phyloP scores from a whole-genome alignment of 495 filamentous ascomycete species.

The Penicillium coffeae region DNA sequence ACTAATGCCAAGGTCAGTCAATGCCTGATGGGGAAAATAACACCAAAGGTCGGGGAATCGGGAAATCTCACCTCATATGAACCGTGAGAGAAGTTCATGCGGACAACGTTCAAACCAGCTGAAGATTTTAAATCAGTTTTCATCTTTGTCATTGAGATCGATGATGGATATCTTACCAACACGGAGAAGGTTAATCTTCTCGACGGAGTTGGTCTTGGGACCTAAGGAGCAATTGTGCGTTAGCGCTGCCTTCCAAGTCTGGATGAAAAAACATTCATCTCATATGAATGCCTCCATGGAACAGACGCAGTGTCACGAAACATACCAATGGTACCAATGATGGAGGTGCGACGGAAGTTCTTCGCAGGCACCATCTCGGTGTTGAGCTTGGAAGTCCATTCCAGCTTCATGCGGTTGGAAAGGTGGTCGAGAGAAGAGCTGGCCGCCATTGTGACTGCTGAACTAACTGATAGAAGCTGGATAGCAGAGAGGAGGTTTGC shows the following conservation, averaged over 20 bases:
- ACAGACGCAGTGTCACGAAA: no score
- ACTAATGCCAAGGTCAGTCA: slow-evolving; percentile 38
- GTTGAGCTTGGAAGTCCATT: slow-evolving; percentile 83
- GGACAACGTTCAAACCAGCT: slow-evolving; percentile 94
- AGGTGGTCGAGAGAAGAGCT: slow-evolving; percentile 73
- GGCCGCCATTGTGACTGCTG: slow-evolving; percentile 41
- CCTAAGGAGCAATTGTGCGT: slow-evolving; percentile 39
- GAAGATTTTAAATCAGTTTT: slow-evolving; percentile 12
- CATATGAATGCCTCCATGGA: no score
- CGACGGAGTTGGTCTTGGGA: slow-evolving; percentile 96
- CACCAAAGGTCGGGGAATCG: no score
- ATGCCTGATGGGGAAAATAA: no score
- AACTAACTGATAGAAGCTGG: slow-evolving; percentile 12
- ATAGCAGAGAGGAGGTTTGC: slow-evolving; percentile 11
- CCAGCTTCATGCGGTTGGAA: slow-evolving; percentile 74
- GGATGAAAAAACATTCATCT: background rate
- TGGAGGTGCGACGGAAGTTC: slow-evolving; percentile 92
- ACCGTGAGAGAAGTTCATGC: slow-evolving; percentile 99
- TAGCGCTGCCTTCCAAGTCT: slow-evolving; percentile 5
- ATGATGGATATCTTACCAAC: slow-evolving; percentile 41
- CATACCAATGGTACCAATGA: slow-evolving; percentile 96
- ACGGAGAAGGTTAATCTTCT: slow-evolving; percentile 92
- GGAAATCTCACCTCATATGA: slow-evolving; percentile 68
- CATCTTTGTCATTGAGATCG: background rate
- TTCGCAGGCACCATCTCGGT: slow-evolving; percentile 75